Base-by-base conservation (phyloP, 306 rosid genomes). In the Cucumis melo region DNA sequence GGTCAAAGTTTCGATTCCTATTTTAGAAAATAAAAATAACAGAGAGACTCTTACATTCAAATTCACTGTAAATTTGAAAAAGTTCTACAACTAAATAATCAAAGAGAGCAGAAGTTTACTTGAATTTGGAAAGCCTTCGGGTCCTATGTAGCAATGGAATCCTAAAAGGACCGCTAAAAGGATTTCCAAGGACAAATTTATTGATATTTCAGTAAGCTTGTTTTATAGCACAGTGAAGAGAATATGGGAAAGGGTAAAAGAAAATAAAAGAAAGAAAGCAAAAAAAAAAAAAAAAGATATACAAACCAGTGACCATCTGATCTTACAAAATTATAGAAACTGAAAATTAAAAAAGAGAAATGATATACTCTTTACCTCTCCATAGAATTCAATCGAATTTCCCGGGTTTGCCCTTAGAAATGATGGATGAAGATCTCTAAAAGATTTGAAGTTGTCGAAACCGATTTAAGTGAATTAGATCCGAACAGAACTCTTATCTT, bases 271-370 rank as follows among this genome's bases (percentile, higher is more conserved):
- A n/a, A 51, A 5, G 2, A 67, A 63, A 41, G 74, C 83, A 74
- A 57, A n/a, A 76, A 5, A 0, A 67, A 63, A 41, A 77, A 84
- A 74, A 57, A n/a, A 76, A 85, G 84, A 93, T 89, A 88, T 88
- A 89, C 97, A 88, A 82, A 78, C 84, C 81, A 74, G 82, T 67
- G 83, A 86, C 82, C 81, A 82, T 90, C 87, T 81, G 81, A 81
- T 77, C 78, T 68, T 74, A 83, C 84, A 83, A 81, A 80, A 81
- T 83, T 61, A 74, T 67, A 72, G 44, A 76, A 16, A 83, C 57
- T 76, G 76, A 86, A 89, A 76, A 86, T 56, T 81, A 79, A 85
- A 83, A 84, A 78, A 6, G 77, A 77, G 78, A 89, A 82, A 88
- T 81, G 81, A 80, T 84, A 77, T 67, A 79, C 83, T 70, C 58